A percentile compares a stretch with the other conserved stretches of the same genome.
Conservation (phyloP, 805 yeast genomes). For the Metschnikowia colocasiae region DNA sequence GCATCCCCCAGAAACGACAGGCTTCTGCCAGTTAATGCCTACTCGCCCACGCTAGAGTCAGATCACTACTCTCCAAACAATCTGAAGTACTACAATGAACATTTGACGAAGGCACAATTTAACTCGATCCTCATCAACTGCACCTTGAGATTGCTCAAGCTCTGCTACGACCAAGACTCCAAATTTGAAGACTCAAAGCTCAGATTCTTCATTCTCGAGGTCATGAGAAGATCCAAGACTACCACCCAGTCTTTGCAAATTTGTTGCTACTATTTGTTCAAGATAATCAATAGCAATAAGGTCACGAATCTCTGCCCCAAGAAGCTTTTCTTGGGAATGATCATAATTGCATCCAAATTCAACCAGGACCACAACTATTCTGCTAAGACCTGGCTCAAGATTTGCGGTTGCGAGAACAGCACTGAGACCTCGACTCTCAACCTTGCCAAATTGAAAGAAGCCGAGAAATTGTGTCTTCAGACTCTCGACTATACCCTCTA, state of each 20-base stretch:
- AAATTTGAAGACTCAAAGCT: constrained; percentile 18
- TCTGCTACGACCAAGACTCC: constrained; percentile 22
- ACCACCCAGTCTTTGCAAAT: constrained; percentile 62
- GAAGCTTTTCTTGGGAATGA: constrained; percentile 60
- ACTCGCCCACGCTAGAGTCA: constrained; percentile 12
- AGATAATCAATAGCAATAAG: constrained; percentile 30
- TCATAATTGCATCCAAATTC: constrained; percentile 71
- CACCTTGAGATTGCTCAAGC: constrained; percentile 32
- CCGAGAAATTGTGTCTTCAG: constrained; percentile 53
- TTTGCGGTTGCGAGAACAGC: constrained; percentile 50
- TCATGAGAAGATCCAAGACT: constrained; percentile 51
- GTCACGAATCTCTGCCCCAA: constrained; percentile 49
- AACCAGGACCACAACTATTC: constrained; percentile 69
- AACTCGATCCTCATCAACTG: constrained; percentile 38
- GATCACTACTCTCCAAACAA: constrained; percentile 32
- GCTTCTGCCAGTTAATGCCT: constrained; percentile 7
- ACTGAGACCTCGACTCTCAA: constrained; percentile 31
- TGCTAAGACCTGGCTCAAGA: constrained; percentile 67
- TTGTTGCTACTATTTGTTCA: constrained; percentile 61
- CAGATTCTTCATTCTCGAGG: constrained; percentile 37
- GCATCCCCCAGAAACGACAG: constrained; percentile 12
- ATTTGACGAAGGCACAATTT: constrained; percentile 39
- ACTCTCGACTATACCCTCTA: constrained; percentile 55
- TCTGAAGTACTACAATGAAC: constrained; percentile 37
- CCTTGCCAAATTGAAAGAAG: constrained; percentile 42